phyloP scores from a whole-genome alignment of 2,329 filamentous ascomycete genomes.

The Trichophyton verrucosum region DNA sequence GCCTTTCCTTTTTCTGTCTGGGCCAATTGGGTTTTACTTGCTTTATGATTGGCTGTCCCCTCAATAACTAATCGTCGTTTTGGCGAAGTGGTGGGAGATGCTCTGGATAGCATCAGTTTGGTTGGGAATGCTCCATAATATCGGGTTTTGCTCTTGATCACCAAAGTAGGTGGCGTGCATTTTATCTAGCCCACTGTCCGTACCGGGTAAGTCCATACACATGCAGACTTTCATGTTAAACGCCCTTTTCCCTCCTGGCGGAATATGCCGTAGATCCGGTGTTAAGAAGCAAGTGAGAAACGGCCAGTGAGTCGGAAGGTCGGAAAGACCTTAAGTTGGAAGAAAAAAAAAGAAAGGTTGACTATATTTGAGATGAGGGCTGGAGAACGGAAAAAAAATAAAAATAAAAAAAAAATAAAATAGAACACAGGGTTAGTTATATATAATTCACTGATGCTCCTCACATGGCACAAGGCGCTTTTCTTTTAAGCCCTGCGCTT shows the following conservation, averaged over 20 bases:
- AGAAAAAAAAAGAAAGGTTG: neutral
- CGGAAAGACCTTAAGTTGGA: neutral
- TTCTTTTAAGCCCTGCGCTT: neutral
- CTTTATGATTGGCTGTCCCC: neutral
- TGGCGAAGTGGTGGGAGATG: neutral
- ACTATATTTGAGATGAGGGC: neutral
- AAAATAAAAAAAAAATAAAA: too few species aligned
- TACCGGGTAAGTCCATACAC: neutral
- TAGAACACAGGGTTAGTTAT: neutral
- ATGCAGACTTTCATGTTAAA: neutral
- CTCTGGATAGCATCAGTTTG: neutral
- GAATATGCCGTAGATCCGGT: neutral
- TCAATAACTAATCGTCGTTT: neutral
- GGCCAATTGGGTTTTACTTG: neutral
- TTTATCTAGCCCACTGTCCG: neutral
- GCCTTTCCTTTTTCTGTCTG: neutral
- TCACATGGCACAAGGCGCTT: neutral
- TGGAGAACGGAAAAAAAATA: neutral
- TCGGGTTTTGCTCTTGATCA: slow-evolving; percentile 2
- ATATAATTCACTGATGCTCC: neutral
- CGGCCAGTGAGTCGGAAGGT: neutral
- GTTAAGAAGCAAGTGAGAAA: neutral
- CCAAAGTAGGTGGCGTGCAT: neutral
- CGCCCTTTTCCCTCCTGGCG: neutral
- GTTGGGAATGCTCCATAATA: neutral